A percentile compares a stretch with the other conserved stretches of the same genome.
phyloP scores from a whole-genome alignment of 352 stramenopile genomes.

The Aphanomyces stellatus region DNA sequence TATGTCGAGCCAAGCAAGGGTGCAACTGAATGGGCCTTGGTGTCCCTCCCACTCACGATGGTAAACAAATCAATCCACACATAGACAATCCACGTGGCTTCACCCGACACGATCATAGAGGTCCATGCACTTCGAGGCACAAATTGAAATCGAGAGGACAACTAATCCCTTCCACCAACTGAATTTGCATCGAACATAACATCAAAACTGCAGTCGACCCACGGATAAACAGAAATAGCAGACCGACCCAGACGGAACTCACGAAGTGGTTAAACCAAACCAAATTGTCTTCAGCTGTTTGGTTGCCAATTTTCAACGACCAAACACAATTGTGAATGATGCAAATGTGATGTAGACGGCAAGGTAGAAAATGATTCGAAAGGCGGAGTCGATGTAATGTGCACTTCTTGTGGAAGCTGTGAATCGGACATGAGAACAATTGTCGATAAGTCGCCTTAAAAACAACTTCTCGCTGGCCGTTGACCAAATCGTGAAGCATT shows the following conservation, averaged over 20 bases:
- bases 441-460: not conserved
- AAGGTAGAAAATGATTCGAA: not conserved
- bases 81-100: no score
- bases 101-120: no score
- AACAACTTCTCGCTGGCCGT: not conserved
- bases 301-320: not conserved
- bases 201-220: not conserved
- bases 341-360: not conserved
- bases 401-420: not conserved
- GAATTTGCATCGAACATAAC: not conserved
- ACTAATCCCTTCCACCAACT: no score
- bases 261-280: constrained; percentile 3
- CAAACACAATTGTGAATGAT: not conserved
- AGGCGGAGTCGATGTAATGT: not conserved
- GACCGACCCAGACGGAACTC: not conserved
- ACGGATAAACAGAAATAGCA: not conserved
- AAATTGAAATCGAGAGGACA: no score
- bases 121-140: no score
- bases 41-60: no score
- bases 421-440: not conserved
- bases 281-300: not conserved
- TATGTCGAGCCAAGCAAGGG: no score
- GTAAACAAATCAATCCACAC: no score
- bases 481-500: not conserved
- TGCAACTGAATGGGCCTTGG: no score